phyloP scores from a whole-genome alignment of 352 stramenopile species.

The Phytophthora crassamura region DNA sequence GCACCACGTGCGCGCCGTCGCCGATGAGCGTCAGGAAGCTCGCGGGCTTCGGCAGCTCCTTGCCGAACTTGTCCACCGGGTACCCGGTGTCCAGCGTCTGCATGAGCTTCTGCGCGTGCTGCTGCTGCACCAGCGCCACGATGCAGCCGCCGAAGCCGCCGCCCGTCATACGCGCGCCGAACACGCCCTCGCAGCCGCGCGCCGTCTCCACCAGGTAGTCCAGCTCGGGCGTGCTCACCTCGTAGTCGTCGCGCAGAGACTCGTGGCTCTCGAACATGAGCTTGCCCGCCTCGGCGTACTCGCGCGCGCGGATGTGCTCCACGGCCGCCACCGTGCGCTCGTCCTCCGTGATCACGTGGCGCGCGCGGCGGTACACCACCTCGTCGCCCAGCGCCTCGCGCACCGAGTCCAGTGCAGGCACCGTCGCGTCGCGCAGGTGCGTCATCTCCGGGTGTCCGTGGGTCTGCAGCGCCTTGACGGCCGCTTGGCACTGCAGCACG shows the following conservation, averaged over 20 bases:
- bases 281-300: slow-evolving; percentile 85
- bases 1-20: slow-evolving; percentile 62
- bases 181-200: too few relatives aligned
- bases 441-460: too few relatives aligned
- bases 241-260: slow-evolving; percentile 93
- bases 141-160: slow-evolving; percentile 97
- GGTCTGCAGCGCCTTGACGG: too few relatives aligned
- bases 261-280: slow-evolving; percentile 94
- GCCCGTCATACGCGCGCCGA: slow-evolving; percentile 94
- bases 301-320: slow-evolving; percentile 71
- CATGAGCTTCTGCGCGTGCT: slow-evolving; percentile 73
- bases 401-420: too few relatives aligned
- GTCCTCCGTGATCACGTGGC: too few relatives aligned
- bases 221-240: slow-evolving; percentile 92
- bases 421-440: too few relatives aligned
- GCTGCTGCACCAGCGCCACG: slow-evolving; percentile 91
- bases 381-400: too few relatives aligned
- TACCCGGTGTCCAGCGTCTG: slow-evolving; percentile 78
- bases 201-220: slow-evolving; percentile 93
- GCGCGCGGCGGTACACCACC: too few relatives aligned
- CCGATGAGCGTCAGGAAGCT: slow-evolving; percentile 76
- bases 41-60: slow-evolving; percentile 60
- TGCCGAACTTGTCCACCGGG: slow-evolving; percentile 49
- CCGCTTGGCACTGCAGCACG: too few relatives aligned
- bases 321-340: slow-evolving; percentile 74